Evolutionary conservation across 305 asterid species (phyloP), one percentile per base, ranked within the genome.

Genomic region (Solanum chacoense): DNA sequence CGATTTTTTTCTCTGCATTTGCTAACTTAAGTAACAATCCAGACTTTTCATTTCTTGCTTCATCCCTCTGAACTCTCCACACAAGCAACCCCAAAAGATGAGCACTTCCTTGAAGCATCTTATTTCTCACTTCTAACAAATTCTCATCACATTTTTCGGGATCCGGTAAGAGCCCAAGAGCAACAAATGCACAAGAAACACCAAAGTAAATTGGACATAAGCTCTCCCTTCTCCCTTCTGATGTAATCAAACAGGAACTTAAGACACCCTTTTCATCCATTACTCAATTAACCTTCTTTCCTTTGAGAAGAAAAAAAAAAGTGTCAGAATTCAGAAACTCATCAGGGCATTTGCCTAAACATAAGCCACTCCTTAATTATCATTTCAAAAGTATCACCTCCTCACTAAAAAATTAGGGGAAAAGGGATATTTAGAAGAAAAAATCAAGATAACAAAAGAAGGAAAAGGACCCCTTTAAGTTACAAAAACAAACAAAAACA

Each of bases 181-280:
- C 98, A 34, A 90, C 93, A 85, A 94, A 92, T 26, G 98, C 98
- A 89, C 98, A 95, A 88, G 98, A 96, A 91, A 94, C 94, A 55
- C 98, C 95, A 80, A 94, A 96, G 75, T 93, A 91, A 94, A 93
- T 93, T 0, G 97, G 95, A 69, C 89, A 94, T 75, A 94, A 93
- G 87, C 92, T 90, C 32, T 94, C 96, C 13, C 73, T 80, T 35
- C 91, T 91, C 67, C 91, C 94, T 85, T 92, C 92, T 26, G 93
- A 90, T 84, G 85, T 20, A 50, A 88, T 84, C 80, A 87, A 29
- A 38, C 83, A 90, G 20, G 90, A 85, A 81, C 72, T 89, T 16
- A 91, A 80, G 67, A 91, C 91, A 86, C 90, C 93, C 90, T 93
- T 92, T 75, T 90, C 95, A 85, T 92, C 97, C 99, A 95, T 96